Percentiles rank a stretch among this genome's conserved stretches.
These are phyloP conservation scores for Fusarium staphyleae DNA, from an alignment of 2,329 filamentous ascomycete species.

Conservation along the genomic window DNA sequence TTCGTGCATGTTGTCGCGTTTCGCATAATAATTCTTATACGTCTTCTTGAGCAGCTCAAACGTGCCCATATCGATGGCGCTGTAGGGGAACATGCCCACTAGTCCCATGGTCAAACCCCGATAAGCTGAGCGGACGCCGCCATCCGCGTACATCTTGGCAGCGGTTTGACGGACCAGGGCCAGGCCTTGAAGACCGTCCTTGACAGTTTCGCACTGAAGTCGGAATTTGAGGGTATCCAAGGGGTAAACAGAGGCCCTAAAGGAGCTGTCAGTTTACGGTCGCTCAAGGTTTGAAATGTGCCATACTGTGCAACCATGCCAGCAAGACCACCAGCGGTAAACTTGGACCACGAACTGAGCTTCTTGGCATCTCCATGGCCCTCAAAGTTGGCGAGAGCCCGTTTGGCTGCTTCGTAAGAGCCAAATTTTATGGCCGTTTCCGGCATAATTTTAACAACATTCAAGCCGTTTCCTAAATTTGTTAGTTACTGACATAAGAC, in stretches of 20 bases:
- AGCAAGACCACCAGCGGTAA: conserved; percentile 86
- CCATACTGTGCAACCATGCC: conserved; percentile 91
- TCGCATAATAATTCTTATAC: conserved; percentile 75
- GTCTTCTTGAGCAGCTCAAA: conserved; percentile 90
- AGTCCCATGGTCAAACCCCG: conserved; percentile 93
- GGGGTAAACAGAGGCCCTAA: conserved; percentile 88
- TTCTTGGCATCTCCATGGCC: conserved; percentile 82
- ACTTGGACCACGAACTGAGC: conserved; percentile 86
- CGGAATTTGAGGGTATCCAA: conserved; percentile 82
- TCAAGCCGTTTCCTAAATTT: conserved; percentile 85
- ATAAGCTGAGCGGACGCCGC: conserved; percentile 80
- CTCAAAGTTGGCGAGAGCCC: conserved; percentile 83
- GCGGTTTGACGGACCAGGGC: conserved; percentile 83
- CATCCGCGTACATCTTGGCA: conserved; percentile 82
- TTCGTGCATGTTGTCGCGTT: conserved; percentile 73
- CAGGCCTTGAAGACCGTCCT: conserved; percentile 83
- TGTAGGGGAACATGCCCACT: conserved; percentile 96
- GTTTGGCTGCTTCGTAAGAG: conserved; percentile 94
- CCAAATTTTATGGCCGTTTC: conserved; percentile 99
- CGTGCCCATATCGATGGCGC: conserved; percentile 93
- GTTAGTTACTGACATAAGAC: conserved; percentile 12
- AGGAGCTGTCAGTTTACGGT: conserved; percentile 15
- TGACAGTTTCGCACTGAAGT: conserved; percentile 93
- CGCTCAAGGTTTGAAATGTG: background rate
- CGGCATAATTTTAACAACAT: conserved; percentile 97